These are phyloP conservation scores for Canariomyces notabilis DNA, from an alignment of 2,329 filamentous ascomycete species.

Conservation along the genomic window DNA sequence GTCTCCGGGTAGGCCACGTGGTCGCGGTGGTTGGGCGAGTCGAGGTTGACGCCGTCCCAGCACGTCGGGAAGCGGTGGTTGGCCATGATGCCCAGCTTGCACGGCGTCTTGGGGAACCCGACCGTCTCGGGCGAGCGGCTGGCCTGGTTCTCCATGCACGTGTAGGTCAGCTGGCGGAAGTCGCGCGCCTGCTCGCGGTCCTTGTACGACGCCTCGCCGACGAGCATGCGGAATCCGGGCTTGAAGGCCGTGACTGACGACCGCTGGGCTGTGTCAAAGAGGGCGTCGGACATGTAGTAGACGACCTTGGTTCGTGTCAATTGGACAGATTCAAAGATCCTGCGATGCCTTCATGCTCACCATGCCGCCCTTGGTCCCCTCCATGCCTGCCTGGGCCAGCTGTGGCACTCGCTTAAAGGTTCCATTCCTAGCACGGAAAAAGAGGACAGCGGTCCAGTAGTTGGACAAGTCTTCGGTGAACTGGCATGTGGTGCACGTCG, in stretches of 20 bases:
- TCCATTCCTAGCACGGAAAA: slow-evolving; percentile 37
- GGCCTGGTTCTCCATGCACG: slow-evolving; percentile 35
- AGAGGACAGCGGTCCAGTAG: slow-evolving; percentile 36
- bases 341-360: slow-evolving; percentile 22
- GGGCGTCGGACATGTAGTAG: slow-evolving; percentile 42
- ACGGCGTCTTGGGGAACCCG: slow-evolving; percentile 35
- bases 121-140: slow-evolving; percentile 37
- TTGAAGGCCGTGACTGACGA: slow-evolving; percentile 41
- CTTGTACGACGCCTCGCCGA: slow-evolving; percentile 36
- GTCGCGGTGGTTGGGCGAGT: slow-evolving; percentile 41
- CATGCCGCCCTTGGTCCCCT: slow-evolving; percentile 39
- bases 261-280: slow-evolving; percentile 34
- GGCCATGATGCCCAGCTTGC: slow-evolving; percentile 39
- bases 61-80: slow-evolving; percentile 45
- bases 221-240: slow-evolving; percentile 45
- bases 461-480: slow-evolving; percentile 35
- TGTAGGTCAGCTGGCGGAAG: slow-evolving; percentile 38
- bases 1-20: slow-evolving; percentile 41
- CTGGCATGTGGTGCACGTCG: slow-evolving; percentile 40
- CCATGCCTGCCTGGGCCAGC: slow-evolving; percentile 36
- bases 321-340: no score
- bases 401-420: slow-evolving; percentile 38
- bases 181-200: slow-evolving; percentile 32
- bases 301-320: slow-evolving; percentile 29
- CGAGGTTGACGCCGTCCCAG: slow-evolving; percentile 48